Evolutionary conservation across 257 asterid genomes (phyloP), one percentile per base, ranked within the genome.

Genomic region (Jacaranda mimosifolia): DNA sequence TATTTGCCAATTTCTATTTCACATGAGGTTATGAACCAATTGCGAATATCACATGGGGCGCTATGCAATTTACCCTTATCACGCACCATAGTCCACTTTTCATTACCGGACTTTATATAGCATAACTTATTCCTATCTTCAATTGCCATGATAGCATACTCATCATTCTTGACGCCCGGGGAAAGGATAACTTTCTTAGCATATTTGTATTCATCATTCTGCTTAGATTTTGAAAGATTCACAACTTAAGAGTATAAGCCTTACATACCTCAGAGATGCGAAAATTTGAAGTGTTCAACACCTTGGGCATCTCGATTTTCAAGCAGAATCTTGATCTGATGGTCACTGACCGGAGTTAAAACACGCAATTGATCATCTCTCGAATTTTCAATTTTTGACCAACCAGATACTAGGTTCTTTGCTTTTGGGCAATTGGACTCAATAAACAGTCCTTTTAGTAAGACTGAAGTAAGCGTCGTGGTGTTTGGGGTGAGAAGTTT

Each of bases 371-470:
- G 73, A 3, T 76, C 83, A 14, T 66, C 21, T 0, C 7, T 5
- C 4, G n/a, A 17, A 0, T 14, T n/a, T 15, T 73, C 79, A 10
- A 58, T n/a, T n/a, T 43, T 73, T 79, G 1, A 73, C 59, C 21
- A 79, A 10, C 79, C 76, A 79, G 65, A 42, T 56, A 11, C 5
- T 55, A 32, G 67, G 74, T 7, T 57, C 12, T 15, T 15, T 35
- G 10, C 19, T 3, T 4, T 46, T 11, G 6, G 68, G 63, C 19
- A 2, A 10, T 9, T 79, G 66, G 53, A 78, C 62, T 13, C 74
- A 75, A 26, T 73, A 79, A 38, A 79, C 83, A 36, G 63, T 77
- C 40, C 70, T 68, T 57, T 77, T 76, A 15, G 62, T 17, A 10
- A 77, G 75, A 18, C 4, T 68, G 63, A 68, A 77, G 63, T 58